Conservation (phyloP, 345 rosid species). For the Citrus inodora region DNA sequence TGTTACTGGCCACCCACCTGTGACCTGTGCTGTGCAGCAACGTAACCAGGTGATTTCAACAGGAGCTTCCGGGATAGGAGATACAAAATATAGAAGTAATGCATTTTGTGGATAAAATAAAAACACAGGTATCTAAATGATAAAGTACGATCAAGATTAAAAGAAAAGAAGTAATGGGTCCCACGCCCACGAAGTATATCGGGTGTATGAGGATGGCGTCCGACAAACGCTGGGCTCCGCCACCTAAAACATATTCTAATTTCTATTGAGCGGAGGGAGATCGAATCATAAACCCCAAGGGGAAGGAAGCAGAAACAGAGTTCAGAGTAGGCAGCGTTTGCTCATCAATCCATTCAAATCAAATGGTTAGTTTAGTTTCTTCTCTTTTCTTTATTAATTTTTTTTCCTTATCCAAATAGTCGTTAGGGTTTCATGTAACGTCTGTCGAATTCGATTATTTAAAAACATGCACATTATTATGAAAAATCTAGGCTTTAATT, state of each 20-base stretch:
- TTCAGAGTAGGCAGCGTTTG: background rate
- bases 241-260: background rate
- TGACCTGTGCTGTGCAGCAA: too few species aligned
- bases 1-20: too few species aligned
- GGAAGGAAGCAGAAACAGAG: background rate
- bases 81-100: too few species aligned
- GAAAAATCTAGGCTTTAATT: background rate
- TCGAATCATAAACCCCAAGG: background rate
- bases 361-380: conserved; percentile 2
- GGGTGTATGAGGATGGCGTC: background rate
- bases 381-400: background rate
- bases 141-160: background rate
- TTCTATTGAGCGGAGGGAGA: background rate
- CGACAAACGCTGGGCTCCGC: background rate
- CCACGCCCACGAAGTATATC: background rate
- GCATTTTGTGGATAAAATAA: too few species aligned
- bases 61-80: too few species aligned
- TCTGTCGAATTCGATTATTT: background rate
- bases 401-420: background rate
- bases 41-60: too few species aligned
- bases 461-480: background rate
- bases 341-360: background rate
- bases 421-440: background rate
- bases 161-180: background rate
- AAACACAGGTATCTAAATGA: too few species aligned